These are phyloP conservation scores for Vigna radiata DNA, from an alignment of 306 rosid species.

Conservation along the genomic window DNA sequence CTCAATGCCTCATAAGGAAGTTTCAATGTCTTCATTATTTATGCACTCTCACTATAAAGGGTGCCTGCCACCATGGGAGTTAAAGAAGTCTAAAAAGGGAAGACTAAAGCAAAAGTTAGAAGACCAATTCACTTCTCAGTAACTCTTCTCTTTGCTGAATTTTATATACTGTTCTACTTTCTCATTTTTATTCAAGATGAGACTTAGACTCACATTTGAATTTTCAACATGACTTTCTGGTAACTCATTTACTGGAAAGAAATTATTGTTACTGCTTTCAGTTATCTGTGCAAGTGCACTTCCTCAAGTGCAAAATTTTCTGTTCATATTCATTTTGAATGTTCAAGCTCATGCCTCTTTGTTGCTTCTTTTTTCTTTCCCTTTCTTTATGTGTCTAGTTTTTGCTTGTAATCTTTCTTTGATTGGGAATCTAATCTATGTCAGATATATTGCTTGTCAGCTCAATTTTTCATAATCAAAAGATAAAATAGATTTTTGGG, in stretches of 20 bases:
- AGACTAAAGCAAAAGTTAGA: conserved; percentile 68
- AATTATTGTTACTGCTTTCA: conserved; percentile 41
- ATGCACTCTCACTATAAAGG: conserved; percentile 94
- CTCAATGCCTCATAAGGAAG: conserved; percentile 78
- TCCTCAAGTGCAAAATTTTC: conserved; percentile 33
- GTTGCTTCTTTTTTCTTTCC: neutral
- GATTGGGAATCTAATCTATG: conserved; percentile 46
- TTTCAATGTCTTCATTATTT: conserved; percentile 85
- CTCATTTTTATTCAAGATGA: no score
- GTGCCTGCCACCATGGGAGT: conserved; percentile 83
- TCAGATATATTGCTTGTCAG: conserved; percentile 49
- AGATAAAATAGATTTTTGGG: no score
- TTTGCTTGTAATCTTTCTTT: conserved; percentile 44
- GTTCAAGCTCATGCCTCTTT: conserved; percentile 37
- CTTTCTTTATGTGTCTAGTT: conserved; percentile 34
- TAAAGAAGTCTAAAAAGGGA: conserved; percentile 64
- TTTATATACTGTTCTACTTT: neutral
- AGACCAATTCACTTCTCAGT: conserved; percentile 29
- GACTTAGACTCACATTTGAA: no score
- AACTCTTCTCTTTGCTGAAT: conserved; percentile 41
- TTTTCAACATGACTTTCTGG: conserved; percentile 25
- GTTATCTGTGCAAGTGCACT: conserved; percentile 8
- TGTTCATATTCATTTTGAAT: conserved; percentile 53
- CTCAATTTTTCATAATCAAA: conserved; percentile 16
- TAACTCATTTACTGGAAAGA: conserved; percentile 35